Evolutionary conservation across 2,329 filamentous ascomycete genomes (phyloP).

Genomic region (Leptographium radiaticola): DNA sequence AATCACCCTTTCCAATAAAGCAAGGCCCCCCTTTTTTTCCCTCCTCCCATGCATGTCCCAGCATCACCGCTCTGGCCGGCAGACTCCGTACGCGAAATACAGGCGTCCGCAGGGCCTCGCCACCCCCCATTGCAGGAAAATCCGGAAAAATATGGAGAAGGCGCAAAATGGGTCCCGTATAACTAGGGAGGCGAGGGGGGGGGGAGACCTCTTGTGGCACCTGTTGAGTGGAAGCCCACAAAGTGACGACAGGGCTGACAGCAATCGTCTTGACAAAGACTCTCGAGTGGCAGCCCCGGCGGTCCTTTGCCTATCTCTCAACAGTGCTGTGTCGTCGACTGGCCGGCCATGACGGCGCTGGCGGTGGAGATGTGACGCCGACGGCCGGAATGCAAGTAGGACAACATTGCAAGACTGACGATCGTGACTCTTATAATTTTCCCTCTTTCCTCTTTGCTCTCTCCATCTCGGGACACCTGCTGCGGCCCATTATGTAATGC

Average conservation of each 20-base stretch:
- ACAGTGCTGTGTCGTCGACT: not conserved
- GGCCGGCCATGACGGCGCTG: not conserved
- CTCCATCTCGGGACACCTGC: not conserved
- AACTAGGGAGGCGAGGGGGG: not conserved
- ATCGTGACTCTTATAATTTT: not conserved
- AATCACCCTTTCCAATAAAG: not conserved
- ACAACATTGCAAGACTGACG: not conserved
- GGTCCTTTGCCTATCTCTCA: not conserved
- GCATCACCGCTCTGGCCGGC: not conserved
- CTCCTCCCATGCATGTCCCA: not conserved
- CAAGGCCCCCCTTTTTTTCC: not conserved
- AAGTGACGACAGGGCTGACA: not conserved
- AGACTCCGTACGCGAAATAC: not conserved
- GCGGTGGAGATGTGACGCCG: not conserved
- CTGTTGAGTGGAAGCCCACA: not conserved
- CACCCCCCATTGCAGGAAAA: not conserved
- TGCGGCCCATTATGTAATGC: not conserved
- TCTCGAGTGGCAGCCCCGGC: not conserved
- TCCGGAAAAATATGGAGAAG: not conserved
- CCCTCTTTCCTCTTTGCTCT: not conserved
- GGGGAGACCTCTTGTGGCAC: not conserved
- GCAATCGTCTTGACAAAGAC: not conserved
- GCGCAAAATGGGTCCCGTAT: not conserved
- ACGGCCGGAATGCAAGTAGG: not conserved
- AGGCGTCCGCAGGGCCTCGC: not conserved